phyloP scores from a whole-genome alignment of 2,329 filamentous ascomycete genomes.

The Colletotrichum sp. region DNA sequence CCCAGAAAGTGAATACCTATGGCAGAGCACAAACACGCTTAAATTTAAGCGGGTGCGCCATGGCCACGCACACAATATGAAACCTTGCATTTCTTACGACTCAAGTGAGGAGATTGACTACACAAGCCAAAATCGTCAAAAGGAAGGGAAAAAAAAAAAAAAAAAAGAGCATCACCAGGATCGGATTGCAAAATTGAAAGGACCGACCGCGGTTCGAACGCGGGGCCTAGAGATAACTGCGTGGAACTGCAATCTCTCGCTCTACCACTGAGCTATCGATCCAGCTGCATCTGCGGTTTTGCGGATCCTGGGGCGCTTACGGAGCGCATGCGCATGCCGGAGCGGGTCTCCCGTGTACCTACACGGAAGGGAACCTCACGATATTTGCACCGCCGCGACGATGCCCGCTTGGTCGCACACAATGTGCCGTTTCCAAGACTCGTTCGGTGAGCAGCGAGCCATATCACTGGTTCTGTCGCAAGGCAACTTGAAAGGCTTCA shows the following conservation, averaged over 20 bases:
- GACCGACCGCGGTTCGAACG: conserved; percentile 21
- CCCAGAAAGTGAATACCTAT: not conserved
- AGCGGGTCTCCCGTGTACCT: not conserved
- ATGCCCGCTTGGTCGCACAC: not conserved
- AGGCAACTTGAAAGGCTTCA: not conserved
- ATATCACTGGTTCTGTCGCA: not conserved
- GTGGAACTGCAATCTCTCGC: conserved; percentile 16
- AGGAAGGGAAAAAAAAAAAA: not conserved
- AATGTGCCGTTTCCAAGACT: not conserved
- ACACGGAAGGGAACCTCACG: not conserved
- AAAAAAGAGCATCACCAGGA: not conserved
- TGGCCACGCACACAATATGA: not conserved
- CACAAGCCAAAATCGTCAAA: not conserved
- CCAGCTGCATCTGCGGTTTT: not conserved
- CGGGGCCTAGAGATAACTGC: conserved; percentile 20
- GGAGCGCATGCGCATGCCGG: not conserved
- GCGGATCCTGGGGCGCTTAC: not conserved
- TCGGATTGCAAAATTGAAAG: not conserved
- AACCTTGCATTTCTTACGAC: not conserved
- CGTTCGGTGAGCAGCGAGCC: not conserved
- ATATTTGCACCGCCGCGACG: not conserved
- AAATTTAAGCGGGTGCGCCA: not conserved
- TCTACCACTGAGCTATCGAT: conserved; percentile 10
- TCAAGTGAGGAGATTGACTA: not conserved
- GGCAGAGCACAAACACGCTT: not conserved